phyloP scores from a whole-genome alignment of 257 asterid genomes.

The Fraxinus anomala region DNA sequence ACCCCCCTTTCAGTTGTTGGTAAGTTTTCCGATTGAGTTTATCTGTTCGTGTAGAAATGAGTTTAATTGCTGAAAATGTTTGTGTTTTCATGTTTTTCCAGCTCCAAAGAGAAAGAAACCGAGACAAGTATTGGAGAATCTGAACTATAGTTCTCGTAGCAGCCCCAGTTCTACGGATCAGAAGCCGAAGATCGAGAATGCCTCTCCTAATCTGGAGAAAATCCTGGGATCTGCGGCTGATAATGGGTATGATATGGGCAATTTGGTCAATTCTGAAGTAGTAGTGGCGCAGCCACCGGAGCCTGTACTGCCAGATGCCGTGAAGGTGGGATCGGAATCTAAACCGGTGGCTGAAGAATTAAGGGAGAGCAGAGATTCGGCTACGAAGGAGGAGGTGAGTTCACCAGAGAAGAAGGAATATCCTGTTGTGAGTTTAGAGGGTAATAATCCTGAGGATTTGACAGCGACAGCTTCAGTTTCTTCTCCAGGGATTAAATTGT shows the following conservation, averaged over 20 bases:
- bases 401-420: conserved; percentile 59
- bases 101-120: conserved; percentile 92
- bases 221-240: conserved; percentile 48
- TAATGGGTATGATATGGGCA: conserved; percentile 43
- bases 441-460: conserved; percentile 40
- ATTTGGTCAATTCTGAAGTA: conserved; percentile 39
- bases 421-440: conserved; percentile 39
- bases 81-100: conserved; percentile 26
- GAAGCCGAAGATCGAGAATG: conserved; percentile 49
- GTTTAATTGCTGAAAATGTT: not conserved
- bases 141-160: conserved; percentile 46
- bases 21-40: conserved; percentile 33
- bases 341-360: conserved; percentile 39
- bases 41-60: not conserved
- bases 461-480: conserved; percentile 37
- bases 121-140: conserved; percentile 64
- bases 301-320: conserved; percentile 25
- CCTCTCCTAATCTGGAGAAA: conserved; percentile 55
- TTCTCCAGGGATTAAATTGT: conserved; percentile 48
- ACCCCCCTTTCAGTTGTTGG: conserved; percentile 70
- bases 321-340: conserved; percentile 42
- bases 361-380: conserved; percentile 43
- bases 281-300: conserved; percentile 34
- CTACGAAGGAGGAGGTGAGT: conserved; percentile 42
- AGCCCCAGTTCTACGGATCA: conserved; percentile 59